Base-by-base conservation (phyloP, 768 basidiomycete species). In the Kockovaella imperatae region DNA sequence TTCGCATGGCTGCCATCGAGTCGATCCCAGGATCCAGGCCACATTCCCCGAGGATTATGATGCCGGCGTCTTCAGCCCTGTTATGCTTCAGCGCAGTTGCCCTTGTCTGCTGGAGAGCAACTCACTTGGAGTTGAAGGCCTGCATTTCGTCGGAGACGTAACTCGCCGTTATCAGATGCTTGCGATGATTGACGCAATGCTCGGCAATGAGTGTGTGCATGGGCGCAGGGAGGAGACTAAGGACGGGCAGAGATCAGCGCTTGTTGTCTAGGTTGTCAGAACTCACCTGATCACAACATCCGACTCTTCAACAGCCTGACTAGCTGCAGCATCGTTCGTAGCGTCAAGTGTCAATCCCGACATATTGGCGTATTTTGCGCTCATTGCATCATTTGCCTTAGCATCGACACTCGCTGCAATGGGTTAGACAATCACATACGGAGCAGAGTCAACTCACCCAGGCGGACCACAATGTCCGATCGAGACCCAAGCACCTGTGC, bases 141-240 rank as follows among this genome's bases (percentile, higher is more conserved):
- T 75, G 72, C 88, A 95, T 95, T 7, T 76, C 80, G 0, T 78
- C 77, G 0, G 86, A 87, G 54, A 85, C 82, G 64, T 96, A 96
- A 3, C 88, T 91, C 0, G 91, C 88, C 0, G 91, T 95, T 44
- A 96, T 80, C 47, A 96, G 77, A 54, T 91, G 84, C 52, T 82
- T 86, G 10, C 72, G 58, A 51, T 81, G 74, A 28, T 74, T 53
- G 41, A 96, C 80, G 60, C 90, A 93, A 0, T 80, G 58, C 53
- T 83, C 75, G 2, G 89, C 90, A 13, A 89, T 76, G 2, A 65
- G 54, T 10, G 80, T 74, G 56, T 96, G 90, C 60, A 89, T 76
- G 0, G 78, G 67, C 0, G 80, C 86, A 1, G 90, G 90, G 2
- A 95, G 74, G 50, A 95, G 74, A 65, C 90, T 93, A 60, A 3